These are phyloP conservation scores for Leccinum imitatum DNA, from an alignment of 768 basidiomycete genomes.

Conservation along the genomic window DNA sequence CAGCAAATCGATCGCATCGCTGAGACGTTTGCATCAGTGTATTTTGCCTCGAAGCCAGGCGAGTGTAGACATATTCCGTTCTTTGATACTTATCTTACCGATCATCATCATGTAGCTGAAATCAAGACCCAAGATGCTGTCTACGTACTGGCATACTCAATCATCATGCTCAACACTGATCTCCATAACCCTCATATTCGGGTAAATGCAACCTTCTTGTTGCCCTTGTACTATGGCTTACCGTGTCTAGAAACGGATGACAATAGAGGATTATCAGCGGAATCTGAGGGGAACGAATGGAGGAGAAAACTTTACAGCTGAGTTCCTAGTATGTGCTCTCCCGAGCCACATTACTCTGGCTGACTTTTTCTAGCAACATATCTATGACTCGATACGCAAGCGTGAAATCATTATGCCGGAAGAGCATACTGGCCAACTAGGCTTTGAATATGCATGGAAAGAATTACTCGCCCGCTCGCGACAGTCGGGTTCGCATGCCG, in stretches of 20 bases:
- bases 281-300: slow-evolving; percentile 94
- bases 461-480: slow-evolving; percentile 82
- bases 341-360: not conserved
- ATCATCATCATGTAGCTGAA: slow-evolving; percentile 54
- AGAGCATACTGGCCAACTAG: slow-evolving; percentile 93
- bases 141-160: slow-evolving; percentile 90
- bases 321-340: slow-evolving; percentile 67
- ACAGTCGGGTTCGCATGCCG: slow-evolving; percentile 59
- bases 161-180: slow-evolving; percentile 99
- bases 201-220: slow-evolving; percentile 42
- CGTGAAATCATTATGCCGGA: slow-evolving; percentile 97
- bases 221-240: slow-evolving; percentile 3
- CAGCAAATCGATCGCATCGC: slow-evolving; percentile 94
- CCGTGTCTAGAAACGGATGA: slow-evolving; percentile 82
- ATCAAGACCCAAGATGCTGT: slow-evolving; percentile 91
- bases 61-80: not conserved
- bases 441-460: slow-evolving; percentile 99
- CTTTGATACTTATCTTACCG: not conserved
- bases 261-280: slow-evolving; percentile 88
- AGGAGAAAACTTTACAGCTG: slow-evolving; percentile 70
- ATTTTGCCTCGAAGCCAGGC: slow-evolving; percentile 86
- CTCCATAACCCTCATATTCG: slow-evolving; percentile 91
- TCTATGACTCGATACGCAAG: slow-evolving; percentile 93
- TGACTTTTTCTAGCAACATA: slow-evolving; percentile 58
- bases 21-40: slow-evolving; percentile 90